These are phyloP conservation scores for Aspergillus sp. DNA, from an alignment of 2,329 filamentous ascomycete species.

Conservation along the genomic window DNA sequence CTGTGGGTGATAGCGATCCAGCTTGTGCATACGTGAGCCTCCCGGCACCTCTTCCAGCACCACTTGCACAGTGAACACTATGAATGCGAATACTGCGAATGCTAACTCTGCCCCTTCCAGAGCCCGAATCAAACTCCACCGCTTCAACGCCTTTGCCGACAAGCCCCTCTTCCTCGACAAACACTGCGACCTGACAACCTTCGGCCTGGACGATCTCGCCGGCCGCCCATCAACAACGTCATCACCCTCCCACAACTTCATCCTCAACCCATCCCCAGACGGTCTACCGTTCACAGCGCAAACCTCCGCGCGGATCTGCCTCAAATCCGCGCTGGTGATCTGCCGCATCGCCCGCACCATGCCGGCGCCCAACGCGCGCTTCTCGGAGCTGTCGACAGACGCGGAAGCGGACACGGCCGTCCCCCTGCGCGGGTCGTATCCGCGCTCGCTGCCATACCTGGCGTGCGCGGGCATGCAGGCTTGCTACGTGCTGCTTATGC, in stretches of 20 bases:
- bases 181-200: conserved; percentile 21
- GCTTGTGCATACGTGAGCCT: too few relatives aligned
- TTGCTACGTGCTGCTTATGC: conserved; percentile 22
- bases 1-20: conserved; percentile 2
- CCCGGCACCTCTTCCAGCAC: too few relatives aligned
- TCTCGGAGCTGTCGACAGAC: background rate
- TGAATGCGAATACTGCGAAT: too few relatives aligned
- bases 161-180: conserved; percentile 22
- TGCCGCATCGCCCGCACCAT: conserved; percentile 17
- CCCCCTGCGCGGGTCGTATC: conserved; percentile 1
- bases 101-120: conserved; percentile 2
- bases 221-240: background rate
- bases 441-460: conserved; percentile 20
- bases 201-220: conserved; percentile 10
- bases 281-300: conserved; percentile 23
- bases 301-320: conserved; percentile 22
- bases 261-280: background rate
- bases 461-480: conserved; percentile 22
- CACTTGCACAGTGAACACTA: too few relatives aligned
- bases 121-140: conserved; percentile 20
- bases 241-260: background rate
- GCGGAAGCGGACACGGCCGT: background rate
- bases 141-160: conserved; percentile 24
- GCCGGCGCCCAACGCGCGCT: conserved; percentile 8
- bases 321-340: conserved; percentile 21